Percentiles rank a stretch among this genome's conserved stretches.
Evolutionary conservation across 495 filamentous ascomycete genomes (phyloP).

Genomic region (Neurospora hispaniola): DNA sequence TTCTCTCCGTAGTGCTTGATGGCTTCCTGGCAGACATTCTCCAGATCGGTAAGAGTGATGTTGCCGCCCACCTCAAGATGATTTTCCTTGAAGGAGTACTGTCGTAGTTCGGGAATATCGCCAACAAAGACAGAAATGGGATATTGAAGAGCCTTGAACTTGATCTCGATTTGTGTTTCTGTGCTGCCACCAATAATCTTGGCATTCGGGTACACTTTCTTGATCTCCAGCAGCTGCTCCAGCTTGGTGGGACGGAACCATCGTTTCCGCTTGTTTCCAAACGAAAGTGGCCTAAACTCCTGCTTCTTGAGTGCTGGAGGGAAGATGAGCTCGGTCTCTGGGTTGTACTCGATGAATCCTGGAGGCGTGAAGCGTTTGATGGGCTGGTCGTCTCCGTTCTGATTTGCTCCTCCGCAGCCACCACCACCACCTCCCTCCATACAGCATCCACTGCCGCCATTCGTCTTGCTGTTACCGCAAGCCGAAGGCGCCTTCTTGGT

Average conservation of each 20-base stretch:
- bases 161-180: slow-evolving; percentile 96
- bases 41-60: slow-evolving; percentile 76
- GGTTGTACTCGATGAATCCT: slow-evolving; percentile 85
- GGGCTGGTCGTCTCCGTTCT: slow-evolving; percentile 35
- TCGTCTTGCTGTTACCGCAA: slow-evolving; percentile 49
- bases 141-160: slow-evolving; percentile 93
- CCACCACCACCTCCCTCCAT: slow-evolving; percentile 45
- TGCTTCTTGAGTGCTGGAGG: slow-evolving; percentile 75
- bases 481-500: slow-evolving; percentile 29
- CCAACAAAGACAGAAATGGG: slow-evolving; percentile 82
- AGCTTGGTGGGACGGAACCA: slow-evolving; percentile 89
- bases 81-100: slow-evolving; percentile 69
- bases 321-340: slow-evolving; percentile 91
- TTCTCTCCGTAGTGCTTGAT: slow-evolving; percentile 65
- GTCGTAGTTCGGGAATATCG: slow-evolving; percentile 78
- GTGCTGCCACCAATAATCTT: slow-evolving; percentile 95
- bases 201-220: slow-evolving; percentile 69
- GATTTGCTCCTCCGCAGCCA: slow-evolving; percentile 47
- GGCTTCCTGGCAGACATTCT: slow-evolving; percentile 61
- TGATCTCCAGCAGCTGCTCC: slow-evolving; percentile 83
- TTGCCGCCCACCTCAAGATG: slow-evolving; percentile 85
- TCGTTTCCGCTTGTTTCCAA: slow-evolving; percentile 89
- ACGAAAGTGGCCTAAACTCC: slow-evolving; percentile 67
- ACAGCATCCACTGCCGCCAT: slow-evolving; percentile 59
- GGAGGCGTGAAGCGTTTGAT: slow-evolving; percentile 67